Base-by-base conservation (phyloP, 352 stramenopile genomes). In the Phytophthora agathidicida region DNA sequence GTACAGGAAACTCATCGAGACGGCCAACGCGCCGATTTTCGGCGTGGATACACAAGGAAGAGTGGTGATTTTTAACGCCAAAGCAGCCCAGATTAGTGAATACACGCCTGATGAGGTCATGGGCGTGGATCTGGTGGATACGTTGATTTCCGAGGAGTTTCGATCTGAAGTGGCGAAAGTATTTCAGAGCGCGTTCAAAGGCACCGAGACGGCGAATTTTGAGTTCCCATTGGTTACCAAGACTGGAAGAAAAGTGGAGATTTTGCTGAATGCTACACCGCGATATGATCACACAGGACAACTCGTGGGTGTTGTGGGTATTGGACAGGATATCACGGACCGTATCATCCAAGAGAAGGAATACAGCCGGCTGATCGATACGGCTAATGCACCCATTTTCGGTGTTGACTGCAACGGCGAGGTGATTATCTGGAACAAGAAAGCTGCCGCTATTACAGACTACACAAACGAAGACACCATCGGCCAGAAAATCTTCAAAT, bases 11-110 rank as follows among this genome's bases (percentile, higher is more conserved):
- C 66, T 97, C 10, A 94, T 97, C 39, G 89, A 97, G 36, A 96
- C 79, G n/a, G 88, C 89, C 0, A 96, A 97, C 58, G 83, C 86
- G n/a, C 86, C 89, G 7, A 96, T 96, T 49, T 96, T 97, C 46
- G 89, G 88, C 8, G 67, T 88, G 0, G 78, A 88, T 45, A 78
- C 68, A 0, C 31, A 81, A 36, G 73, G 75, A 3, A 47, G 65
- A 9, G 60, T 86, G 7, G 75, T 85, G 26, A 87, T 87, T 47
- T 97, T 91, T 65, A 97, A 97, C 52, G 61, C 91, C 16, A 94
- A 91, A 42, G 88, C 83, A 2, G 58, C 73, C 5, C 81, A 84
- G 44, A 77, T 78, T 9, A 95, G 79, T 32, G 88, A 93, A 56
- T 97, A 91, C 61, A 62, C 65, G 3, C 77, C 81, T 4, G 68